A percentile compares a stretch with the other conserved stretches of the same genome.
Conservation (phyloP, 441 rosid genomes). For the Dalechampia spathulata region DNA sequence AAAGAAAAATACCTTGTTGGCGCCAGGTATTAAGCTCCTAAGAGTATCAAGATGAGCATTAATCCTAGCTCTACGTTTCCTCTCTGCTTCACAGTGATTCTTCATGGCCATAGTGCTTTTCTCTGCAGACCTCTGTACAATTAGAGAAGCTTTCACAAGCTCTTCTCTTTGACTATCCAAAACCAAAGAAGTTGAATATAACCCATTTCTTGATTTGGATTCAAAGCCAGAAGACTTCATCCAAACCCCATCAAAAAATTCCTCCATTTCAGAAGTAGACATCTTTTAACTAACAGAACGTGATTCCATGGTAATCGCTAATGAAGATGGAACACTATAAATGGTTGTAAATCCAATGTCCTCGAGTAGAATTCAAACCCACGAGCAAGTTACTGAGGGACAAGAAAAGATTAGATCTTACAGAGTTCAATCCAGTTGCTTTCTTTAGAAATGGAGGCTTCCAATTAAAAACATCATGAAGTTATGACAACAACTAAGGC, state of each 20-base stretch:
- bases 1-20: conserved; percentile 41
- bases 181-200: conserved; percentile 23
- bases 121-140: conserved; percentile 26
- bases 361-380: not conserved
- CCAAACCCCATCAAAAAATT: not conserved
- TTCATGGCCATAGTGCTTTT: conserved; percentile 30
- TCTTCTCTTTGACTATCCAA: conserved; percentile 39
- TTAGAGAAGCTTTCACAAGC: conserved; percentile 34
- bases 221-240: conserved; percentile 4
- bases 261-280: conserved; percentile 1
- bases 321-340: too few species aligned
- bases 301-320: too few species aligned
- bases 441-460: not conserved
- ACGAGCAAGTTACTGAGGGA: not conserved
- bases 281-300: too few species aligned
- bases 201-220: conserved; percentile 8
- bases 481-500: not conserved
- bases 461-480: too few species aligned
- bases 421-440: not conserved
- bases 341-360: too few species aligned
- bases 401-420: too few species aligned
- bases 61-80: conserved; percentile 43
- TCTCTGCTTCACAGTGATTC: conserved; percentile 50
- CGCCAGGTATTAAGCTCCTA: conserved; percentile 36
- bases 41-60: conserved; percentile 47